These are phyloP conservation scores for Linnemannia hyalina DNA, from an alignment of 192 early-diverging fungal species.

Conservation along the genomic window DNA sequence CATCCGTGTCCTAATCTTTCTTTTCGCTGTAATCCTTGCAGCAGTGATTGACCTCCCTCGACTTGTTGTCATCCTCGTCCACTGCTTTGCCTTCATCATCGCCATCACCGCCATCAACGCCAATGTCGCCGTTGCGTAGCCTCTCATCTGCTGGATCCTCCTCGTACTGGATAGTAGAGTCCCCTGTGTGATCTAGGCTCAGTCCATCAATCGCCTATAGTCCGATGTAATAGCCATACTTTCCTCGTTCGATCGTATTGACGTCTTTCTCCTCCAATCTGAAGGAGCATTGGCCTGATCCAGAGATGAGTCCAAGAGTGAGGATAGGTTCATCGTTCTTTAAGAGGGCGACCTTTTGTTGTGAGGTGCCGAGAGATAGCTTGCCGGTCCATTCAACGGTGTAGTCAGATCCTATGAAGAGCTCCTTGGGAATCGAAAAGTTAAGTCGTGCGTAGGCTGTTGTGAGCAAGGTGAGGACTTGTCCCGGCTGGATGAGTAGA, in stretches of 20 bases:
- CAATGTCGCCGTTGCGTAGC: not conserved
- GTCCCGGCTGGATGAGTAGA: not conserved
- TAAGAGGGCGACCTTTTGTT: conserved; percentile 35
- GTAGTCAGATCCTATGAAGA: conserved; percentile 13
- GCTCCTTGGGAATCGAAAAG: conserved; percentile 8
- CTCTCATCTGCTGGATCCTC: not conserved
- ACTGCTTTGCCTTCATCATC: not conserved
- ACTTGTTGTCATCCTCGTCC: conserved; percentile 5
- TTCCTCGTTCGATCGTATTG: not conserved
- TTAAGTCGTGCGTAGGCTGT: not conserved
- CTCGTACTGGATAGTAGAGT: conserved; percentile 9
- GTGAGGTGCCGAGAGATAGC: conserved; percentile 17
- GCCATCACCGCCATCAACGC: not conserved
- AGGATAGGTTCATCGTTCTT: conserved; percentile 10
- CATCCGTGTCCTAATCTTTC: not conserved
- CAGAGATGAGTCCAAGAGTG: conserved; percentile 15
- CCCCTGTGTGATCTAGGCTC: conserved; percentile 18
- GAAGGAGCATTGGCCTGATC: conserved; percentile 39
- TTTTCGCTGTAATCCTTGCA: not conserved
- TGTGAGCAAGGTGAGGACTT: not conserved
- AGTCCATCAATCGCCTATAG: conserved; percentile 16
- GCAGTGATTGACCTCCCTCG: not conserved
- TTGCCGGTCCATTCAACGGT: conserved; percentile 40
- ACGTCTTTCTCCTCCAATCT: conserved; percentile 15
- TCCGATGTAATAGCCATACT: conserved; percentile 17